phyloP scores from a whole-genome alignment of 768 basidiomycete species.

The Lentinula sp. region DNA sequence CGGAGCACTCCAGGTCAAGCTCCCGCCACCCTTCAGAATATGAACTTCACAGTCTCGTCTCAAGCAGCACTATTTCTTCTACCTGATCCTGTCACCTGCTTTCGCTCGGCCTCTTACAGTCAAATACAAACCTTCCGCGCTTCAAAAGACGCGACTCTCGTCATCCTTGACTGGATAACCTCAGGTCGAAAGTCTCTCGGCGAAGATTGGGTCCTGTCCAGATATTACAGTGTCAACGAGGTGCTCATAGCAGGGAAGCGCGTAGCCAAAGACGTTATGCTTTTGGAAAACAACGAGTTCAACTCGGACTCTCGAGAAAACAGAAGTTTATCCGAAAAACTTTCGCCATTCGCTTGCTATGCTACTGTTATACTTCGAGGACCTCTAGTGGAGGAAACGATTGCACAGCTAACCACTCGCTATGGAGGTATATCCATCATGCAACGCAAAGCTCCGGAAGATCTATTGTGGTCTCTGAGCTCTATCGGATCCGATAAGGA shows the following conservation, averaged over 20 bases:
- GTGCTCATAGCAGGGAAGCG: conserved; percentile 59
- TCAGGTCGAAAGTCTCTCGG: conserved; percentile 78
- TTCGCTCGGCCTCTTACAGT: conserved; percentile 73
- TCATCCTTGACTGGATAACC: conserved; percentile 89
- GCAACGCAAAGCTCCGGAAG: conserved; percentile 48
- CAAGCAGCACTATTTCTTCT: conserved; percentile 67
- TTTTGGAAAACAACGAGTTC: conserved; percentile 51
- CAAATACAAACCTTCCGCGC: conserved; percentile 80
- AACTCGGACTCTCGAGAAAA: conserved; percentile 19
- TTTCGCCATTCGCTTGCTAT: conserved; percentile 86
- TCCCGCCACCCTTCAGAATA: conserved; percentile 51
- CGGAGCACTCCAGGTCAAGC: neutral
- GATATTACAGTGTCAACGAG: conserved; percentile 84
- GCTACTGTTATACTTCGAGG: conserved; percentile 82
- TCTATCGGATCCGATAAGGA: conserved; percentile 30
- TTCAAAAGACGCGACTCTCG: conserved; percentile 49
- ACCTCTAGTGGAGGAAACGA: conserved; percentile 43
- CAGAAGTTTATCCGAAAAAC: conserved; percentile 49
- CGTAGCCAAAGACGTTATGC: conserved; percentile 70
- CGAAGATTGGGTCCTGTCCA: conserved; percentile 87
- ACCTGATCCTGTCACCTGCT: conserved; percentile 93
- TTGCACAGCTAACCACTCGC: conserved; percentile 38
- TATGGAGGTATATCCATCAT: conserved; percentile 61
- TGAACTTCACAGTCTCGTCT: conserved; percentile 49
- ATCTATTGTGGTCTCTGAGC: conserved; percentile 80